Conservation (phyloP, 257 asterid genomes). For the Ocimum tenuiflorum region DNA sequence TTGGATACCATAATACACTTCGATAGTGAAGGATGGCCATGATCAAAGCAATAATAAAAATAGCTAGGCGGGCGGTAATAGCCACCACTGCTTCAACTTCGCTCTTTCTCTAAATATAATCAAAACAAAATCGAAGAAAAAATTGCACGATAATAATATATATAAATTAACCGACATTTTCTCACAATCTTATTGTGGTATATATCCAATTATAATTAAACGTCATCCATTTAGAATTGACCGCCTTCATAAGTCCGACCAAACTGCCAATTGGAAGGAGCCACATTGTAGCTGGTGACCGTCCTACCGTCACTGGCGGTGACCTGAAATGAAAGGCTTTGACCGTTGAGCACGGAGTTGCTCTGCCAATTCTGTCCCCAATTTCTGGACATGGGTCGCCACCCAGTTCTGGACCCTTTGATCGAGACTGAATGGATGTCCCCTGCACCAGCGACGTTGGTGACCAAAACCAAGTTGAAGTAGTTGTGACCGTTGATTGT, state of each 20-base stretch:
- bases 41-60: too few species aligned
- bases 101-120: too few species aligned
- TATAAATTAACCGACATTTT: too few species aligned
- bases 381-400: constrained; percentile 43
- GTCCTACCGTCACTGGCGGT: constrained; percentile 39
- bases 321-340: constrained; percentile 31
- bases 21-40: too few species aligned
- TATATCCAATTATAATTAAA: too few species aligned
- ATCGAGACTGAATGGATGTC: constrained; percentile 34
- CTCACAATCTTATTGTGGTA: too few species aligned
- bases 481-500: constrained; percentile 36
- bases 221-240: not conserved
- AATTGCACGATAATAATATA: too few species aligned
- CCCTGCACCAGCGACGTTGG: constrained; percentile 48
- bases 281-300: constrained; percentile 29
- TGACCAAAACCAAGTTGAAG: constrained; percentile 43
- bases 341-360: constrained; percentile 32
- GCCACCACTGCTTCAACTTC: too few species aligned
- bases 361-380: too few species aligned
- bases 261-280: constrained; percentile 37
- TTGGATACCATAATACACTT: too few species aligned
- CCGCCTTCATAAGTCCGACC: constrained; percentile 30
- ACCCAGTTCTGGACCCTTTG: constrained; percentile 37
- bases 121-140: too few species aligned
- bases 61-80: too few species aligned